These are phyloP conservation scores for Hyaloraphidium curvatum DNA, from an alignment of 192 early-diverging fungal genomes.

Conservation along the genomic window DNA sequence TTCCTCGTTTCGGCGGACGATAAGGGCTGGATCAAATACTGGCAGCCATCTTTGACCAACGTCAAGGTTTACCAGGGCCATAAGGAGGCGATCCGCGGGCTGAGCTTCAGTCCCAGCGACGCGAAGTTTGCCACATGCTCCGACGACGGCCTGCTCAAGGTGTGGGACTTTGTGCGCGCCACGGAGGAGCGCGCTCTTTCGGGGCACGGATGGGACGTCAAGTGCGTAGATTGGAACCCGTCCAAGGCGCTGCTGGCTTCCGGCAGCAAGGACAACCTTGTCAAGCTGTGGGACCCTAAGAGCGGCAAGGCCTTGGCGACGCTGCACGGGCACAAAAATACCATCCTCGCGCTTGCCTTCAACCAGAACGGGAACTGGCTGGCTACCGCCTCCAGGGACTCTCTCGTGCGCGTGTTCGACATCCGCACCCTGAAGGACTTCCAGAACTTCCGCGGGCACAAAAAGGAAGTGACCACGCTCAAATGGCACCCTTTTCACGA, in stretches of 20 bases:
- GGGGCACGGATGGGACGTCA: slow-evolving; percentile 94
- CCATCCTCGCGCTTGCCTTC: slow-evolving; percentile 75
- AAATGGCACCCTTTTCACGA: slow-evolving; percentile 95
- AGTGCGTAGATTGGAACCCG: slow-evolving; percentile 95
- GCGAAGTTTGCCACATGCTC: slow-evolving; percentile 86
- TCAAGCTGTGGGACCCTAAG: slow-evolving; percentile 97
- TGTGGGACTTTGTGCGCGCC: slow-evolving; percentile 83
- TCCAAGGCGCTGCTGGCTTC: slow-evolving; percentile 78
- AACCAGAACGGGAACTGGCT: slow-evolving; percentile 97
- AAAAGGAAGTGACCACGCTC: slow-evolving; percentile 65
- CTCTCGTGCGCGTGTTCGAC: slow-evolving; percentile 82
- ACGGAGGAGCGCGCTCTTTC: slow-evolving; percentile 58
- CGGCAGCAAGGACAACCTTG: slow-evolving; percentile 83
- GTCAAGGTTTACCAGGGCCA: slow-evolving; percentile 75
- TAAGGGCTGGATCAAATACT: slow-evolving; percentile 87
- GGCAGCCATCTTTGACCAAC: slow-evolving; percentile 91
- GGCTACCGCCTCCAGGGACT: slow-evolving; percentile 72
- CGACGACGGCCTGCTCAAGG: slow-evolving; percentile 86
- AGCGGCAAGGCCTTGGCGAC: slow-evolving; percentile 66
- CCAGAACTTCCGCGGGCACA: slow-evolving; percentile 64
- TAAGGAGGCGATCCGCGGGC: slow-evolving; percentile 71
- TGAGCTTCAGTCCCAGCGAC: slow-evolving; percentile 76
- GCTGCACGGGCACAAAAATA: slow-evolving; percentile 87
- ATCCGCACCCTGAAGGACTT: slow-evolving; percentile 83
- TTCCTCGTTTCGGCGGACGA: slow-evolving; percentile 92